Percentiles rank a stretch among this genome's conserved stretches.
These are phyloP conservation scores for Ophiostoma ips DNA, from an alignment of 2,329 filamentous ascomycete genomes.

Conservation along the genomic window DNA sequence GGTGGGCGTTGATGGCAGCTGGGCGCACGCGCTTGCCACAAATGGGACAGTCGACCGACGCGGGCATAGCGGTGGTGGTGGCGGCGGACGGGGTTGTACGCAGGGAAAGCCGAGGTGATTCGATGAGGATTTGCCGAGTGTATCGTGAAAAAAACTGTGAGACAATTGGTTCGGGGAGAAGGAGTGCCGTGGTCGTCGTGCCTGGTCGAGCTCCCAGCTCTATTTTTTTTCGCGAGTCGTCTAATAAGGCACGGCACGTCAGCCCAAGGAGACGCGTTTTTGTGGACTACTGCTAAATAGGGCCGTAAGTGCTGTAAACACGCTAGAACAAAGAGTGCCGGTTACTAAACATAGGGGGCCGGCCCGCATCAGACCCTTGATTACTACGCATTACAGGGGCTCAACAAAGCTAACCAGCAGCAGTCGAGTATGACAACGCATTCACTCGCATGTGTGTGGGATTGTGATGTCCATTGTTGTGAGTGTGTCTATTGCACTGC, in stretches of 20 bases:
- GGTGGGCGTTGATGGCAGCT: conserved; percentile 72
- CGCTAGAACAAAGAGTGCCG: neutral
- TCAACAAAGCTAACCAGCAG: too few relatives aligned
- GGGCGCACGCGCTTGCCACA: conserved; percentile 61
- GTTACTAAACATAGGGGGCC: too few relatives aligned
- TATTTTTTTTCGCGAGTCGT: neutral
- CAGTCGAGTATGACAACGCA: too few relatives aligned
- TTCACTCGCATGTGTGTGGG: too few relatives aligned
- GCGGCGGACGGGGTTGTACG: too few relatives aligned
- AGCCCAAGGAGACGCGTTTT: neutral
- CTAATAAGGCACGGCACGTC: neutral
- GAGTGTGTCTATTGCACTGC: neutral
- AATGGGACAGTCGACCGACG: conserved; percentile 62
- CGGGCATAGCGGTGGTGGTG: conserved; percentile 8
- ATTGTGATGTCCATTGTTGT: neutral
- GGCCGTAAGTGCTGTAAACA: neutral
- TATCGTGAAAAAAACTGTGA: too few relatives aligned
- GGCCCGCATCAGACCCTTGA: too few relatives aligned
- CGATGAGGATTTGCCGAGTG: too few relatives aligned
- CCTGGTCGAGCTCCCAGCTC: neutral
- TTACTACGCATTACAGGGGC: too few relatives aligned
- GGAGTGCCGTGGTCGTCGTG: too few relatives aligned
- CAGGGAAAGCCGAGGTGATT: too few relatives aligned
- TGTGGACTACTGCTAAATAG: neutral
- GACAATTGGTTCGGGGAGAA: too few relatives aligned